A percentile compares a stretch with the other conserved stretches of the same genome.
These are phyloP conservation scores for Collybia sp. DNA, from an alignment of 768 basidiomycete genomes.

Conservation along the genomic window DNA sequence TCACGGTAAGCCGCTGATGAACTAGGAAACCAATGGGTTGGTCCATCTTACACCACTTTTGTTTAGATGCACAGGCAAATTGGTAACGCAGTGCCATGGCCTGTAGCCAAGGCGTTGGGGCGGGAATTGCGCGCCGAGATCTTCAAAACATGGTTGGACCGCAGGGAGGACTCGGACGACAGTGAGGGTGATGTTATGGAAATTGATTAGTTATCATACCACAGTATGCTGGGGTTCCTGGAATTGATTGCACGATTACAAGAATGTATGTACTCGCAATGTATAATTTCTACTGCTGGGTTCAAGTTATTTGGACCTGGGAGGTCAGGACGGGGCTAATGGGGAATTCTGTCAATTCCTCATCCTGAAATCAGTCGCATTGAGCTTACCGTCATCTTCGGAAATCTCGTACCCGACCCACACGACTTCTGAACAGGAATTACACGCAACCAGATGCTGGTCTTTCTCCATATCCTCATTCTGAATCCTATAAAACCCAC, in stretches of 20 bases:
- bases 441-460: constrained; percentile 69
- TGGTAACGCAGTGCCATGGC: constrained; percentile 77
- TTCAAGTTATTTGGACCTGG: too few relatives aligned
- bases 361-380: constrained; percentile 1
- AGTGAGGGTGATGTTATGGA: constrained; percentile 5
- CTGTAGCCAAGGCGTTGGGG: constrained; percentile 58
- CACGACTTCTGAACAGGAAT: constrained; percentile 73
- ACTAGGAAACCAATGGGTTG: neutral
- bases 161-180: constrained; percentile 17
- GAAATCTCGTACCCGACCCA: constrained; percentile 80
- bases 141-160: constrained; percentile 46
- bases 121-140: constrained; percentile 50
- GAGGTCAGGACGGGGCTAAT: too few relatives aligned
- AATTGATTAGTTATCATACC: neutral
- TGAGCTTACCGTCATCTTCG: constrained; percentile 22
- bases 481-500: constrained; percentile 57
- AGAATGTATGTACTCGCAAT: too few relatives aligned
- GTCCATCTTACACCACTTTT: neutral
- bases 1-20: constrained; percentile 43
- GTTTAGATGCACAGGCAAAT: constrained; percentile 75
- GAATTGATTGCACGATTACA: too few relatives aligned
- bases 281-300: too few relatives aligned
- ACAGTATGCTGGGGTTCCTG: too few relatives aligned
- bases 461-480: constrained; percentile 61
- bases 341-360: too few relatives aligned